These are phyloP conservation scores for Chrysopogon serrulatus DNA, from an alignment of 176 grass and related monocot species.

Conservation along the genomic window DNA sequence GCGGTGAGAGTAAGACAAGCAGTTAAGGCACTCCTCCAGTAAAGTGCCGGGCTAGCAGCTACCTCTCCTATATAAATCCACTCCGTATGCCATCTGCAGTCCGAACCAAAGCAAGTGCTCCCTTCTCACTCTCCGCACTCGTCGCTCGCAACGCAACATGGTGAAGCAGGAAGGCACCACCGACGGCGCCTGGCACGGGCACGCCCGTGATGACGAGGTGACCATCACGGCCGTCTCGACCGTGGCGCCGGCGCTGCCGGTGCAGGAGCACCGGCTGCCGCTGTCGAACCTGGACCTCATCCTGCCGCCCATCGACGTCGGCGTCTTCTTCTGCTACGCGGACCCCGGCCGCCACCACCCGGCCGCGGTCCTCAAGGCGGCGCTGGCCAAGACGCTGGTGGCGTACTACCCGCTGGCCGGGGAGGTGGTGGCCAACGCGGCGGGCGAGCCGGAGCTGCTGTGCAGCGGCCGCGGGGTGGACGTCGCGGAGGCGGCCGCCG, in stretches of 20 bases:
- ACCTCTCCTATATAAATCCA: slow-evolving; percentile 1
- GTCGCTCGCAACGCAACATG: background rate
- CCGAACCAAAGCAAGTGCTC: background rate
- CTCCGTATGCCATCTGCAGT: background rate
- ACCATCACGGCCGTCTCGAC: slow-evolving; percentile 14
- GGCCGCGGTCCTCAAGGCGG: slow-evolving; percentile 32
- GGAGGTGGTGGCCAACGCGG: slow-evolving; percentile 43
- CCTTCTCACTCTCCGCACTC: no score
- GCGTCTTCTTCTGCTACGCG: slow-evolving; percentile 73
- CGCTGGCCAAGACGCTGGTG: slow-evolving; percentile 50
- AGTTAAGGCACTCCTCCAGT: no score
- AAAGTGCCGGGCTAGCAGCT: background rate
- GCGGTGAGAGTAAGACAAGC: no score
- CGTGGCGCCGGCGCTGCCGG: slow-evolving; percentile 36
- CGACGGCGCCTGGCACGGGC: background rate
- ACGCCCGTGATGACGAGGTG: background rate
- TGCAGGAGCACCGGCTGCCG: slow-evolving; percentile 46
- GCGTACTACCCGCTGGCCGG: slow-evolving; percentile 72
- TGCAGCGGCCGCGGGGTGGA: slow-evolving; percentile 71
- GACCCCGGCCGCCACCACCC: background rate
- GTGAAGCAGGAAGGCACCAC: slow-evolving; percentile 23
- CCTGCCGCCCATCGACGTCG: slow-evolving; percentile 49
- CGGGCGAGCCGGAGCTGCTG: slow-evolving; percentile 66
- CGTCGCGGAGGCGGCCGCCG: slow-evolving; percentile 33
- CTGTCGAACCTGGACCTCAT: slow-evolving; percentile 78